A percentile compares a stretch with the other conserved stretches of the same genome.
Evolutionary conservation across 1,284 basidiomycete genomes (phyloP).

Genomic region (Mrakiaceae sp.): DNA sequence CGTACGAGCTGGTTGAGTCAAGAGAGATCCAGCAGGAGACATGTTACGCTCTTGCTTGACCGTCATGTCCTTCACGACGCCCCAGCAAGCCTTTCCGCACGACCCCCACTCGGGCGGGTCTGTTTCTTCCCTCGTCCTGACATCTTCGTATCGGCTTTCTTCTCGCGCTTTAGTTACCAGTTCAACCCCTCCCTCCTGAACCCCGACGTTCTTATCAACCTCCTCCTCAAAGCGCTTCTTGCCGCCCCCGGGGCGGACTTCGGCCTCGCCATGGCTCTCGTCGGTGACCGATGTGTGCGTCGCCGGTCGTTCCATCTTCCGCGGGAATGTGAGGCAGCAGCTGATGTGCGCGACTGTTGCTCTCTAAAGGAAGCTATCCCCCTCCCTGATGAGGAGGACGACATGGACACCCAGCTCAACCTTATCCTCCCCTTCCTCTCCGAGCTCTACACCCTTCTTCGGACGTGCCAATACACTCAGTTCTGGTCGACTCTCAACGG

Average conservation of each 20-base stretch:
- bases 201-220: slow-evolving; percentile 83
- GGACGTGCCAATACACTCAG: slow-evolving; percentile 76
- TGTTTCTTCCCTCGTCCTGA: background rate
- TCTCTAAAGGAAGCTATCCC: slow-evolving; percentile 1
- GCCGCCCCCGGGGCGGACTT: slow-evolving; percentile 73
- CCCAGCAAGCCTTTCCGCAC: background rate
- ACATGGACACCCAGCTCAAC: slow-evolving; percentile 47
- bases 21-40: no score
- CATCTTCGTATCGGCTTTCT: background rate
- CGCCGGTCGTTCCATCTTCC: slow-evolving; percentile 11
- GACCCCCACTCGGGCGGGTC: background rate
- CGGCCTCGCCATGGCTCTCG: slow-evolving; percentile 78
- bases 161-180: slow-evolving; percentile 56
- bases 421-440: slow-evolving; percentile 62
- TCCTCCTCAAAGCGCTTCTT: slow-evolving; percentile 80
- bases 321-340: background rate
- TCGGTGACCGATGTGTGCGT: slow-evolving; percentile 52
- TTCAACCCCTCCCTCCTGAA: slow-evolving; percentile 91
- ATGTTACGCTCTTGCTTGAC: no score
- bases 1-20: no score
- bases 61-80: background rate
- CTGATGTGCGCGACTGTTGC: slow-evolving; percentile 14
- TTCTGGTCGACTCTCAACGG: slow-evolving; percentile 74
- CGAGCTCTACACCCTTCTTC: slow-evolving; percentile 61
- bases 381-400: slow-evolving; percentile 61